These are phyloP conservation scores for Rhizoctonia solani DNA, from an alignment of 1,284 basidiomycete species.

Conservation along the genomic window DNA sequence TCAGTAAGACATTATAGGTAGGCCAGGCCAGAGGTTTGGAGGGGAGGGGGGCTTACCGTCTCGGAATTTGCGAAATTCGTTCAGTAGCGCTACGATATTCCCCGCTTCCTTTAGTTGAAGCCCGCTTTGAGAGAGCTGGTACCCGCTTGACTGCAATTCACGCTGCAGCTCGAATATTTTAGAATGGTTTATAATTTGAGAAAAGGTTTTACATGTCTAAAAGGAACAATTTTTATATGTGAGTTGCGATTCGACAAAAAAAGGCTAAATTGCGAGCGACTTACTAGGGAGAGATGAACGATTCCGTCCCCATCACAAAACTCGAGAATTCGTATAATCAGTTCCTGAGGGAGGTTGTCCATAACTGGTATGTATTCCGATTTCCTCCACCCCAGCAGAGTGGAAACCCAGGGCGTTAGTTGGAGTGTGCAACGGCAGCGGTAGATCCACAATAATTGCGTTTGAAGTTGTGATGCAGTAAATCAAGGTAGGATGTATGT, in stretches of 20 bases:
- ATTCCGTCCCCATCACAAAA: background rate
- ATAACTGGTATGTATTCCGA: background rate
- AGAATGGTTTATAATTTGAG: background rate
- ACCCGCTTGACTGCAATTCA: slow-evolving; percentile 9
- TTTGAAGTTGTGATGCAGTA: too few relatives aligned
- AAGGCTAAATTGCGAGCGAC: too few relatives aligned
- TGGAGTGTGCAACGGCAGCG: too few relatives aligned
- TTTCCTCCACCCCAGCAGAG: too few relatives aligned
- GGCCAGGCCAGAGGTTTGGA: background rate
- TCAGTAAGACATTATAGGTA: too few relatives aligned
- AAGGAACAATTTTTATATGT: too few relatives aligned
- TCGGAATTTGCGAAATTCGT: slow-evolving; percentile 12
- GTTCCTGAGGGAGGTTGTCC: slow-evolving; percentile 10
- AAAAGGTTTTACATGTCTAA: slow-evolving; percentile 15
- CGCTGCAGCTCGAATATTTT: slow-evolving; percentile 1
- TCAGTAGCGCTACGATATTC: background rate
- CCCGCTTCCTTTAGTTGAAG: background rate
- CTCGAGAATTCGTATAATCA: slow-evolving; percentile 5
- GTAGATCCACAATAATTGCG: too few relatives aligned
- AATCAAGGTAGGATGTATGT: too few relatives aligned
- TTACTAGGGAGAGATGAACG: background rate
- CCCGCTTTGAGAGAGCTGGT: background rate
- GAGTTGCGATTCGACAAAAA: too few relatives aligned
- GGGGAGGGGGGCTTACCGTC: slow-evolving; percentile 4
- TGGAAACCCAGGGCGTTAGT: too few relatives aligned